These are phyloP conservation scores for Zizania palustris DNA, from an alignment of 202 grass and related monocot species.

Conservation along the genomic window DNA sequence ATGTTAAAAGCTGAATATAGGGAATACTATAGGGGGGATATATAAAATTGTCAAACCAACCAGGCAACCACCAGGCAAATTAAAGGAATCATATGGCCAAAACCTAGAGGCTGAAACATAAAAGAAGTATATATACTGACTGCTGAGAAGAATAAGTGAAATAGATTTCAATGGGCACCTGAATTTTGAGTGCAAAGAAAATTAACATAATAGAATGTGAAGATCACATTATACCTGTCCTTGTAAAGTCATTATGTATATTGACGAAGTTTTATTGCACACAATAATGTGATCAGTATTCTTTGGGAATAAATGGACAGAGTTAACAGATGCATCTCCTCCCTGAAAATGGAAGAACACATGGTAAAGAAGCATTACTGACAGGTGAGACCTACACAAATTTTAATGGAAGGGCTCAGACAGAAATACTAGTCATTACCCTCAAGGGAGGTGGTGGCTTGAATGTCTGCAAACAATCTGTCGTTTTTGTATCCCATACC, in stretches of 20 bases:
- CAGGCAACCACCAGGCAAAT: background rate
- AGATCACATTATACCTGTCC: conserved; percentile 70
- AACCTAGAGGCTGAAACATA: background rate
- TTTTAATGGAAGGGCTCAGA: conserved; percentile 21
- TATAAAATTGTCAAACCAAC: conserved; percentile 1
- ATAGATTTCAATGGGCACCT: background rate
- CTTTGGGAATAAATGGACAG: conserved; percentile 90
- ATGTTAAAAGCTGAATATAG: conserved; percentile 23
- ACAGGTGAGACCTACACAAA: conserved; percentile 19
- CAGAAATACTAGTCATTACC: conserved; percentile 53
- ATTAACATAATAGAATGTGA: conserved; percentile 8
- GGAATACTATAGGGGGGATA: conserved; percentile 1
- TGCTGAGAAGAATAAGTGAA: background rate
- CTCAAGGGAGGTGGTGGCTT: conserved; percentile 94
- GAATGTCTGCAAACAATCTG: conserved; percentile 96
- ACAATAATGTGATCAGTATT: conserved; percentile 96
- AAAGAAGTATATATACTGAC: background rate
- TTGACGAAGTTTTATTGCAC: conserved; percentile 87
- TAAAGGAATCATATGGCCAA: background rate
- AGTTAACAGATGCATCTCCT: conserved; percentile 93
- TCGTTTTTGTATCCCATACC: conserved; percentile 97
- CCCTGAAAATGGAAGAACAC: conserved; percentile 57
- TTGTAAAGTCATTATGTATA: conserved; percentile 97
- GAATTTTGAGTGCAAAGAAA: conserved; percentile 27
- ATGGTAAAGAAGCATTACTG: conserved; percentile 27